phyloP scores from a whole-genome alignment of 2,329 filamentous ascomycete species.

The Penicillium sp. region DNA sequence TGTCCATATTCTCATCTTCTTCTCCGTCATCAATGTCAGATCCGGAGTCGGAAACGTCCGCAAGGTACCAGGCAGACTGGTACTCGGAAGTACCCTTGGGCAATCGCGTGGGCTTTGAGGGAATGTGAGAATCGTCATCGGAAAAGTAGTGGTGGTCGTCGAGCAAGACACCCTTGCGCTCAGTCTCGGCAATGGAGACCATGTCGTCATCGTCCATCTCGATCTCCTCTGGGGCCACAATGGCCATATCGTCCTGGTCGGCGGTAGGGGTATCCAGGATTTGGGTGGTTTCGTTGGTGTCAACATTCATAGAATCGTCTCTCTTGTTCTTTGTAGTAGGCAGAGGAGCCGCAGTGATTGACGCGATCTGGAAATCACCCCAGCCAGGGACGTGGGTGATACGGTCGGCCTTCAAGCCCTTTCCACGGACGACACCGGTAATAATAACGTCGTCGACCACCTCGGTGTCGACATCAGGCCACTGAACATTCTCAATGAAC shows the following conservation, averaged over 20 bases:
- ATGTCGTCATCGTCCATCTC: slow-evolving; percentile 70
- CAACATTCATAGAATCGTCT: slow-evolving; percentile 67
- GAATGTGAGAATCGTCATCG: slow-evolving; percentile 69
- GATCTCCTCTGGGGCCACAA: slow-evolving; percentile 83
- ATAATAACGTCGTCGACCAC: slow-evolving; percentile 64
- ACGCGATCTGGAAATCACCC: slow-evolving; percentile 90
- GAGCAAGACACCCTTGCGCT: slow-evolving; percentile 83
- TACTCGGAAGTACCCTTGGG: slow-evolving; percentile 92
- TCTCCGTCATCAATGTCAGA: slow-evolving; percentile 75
- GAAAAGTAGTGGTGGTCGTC: slow-evolving; percentile 99
- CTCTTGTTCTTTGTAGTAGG: slow-evolving; percentile 54
- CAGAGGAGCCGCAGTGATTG: slow-evolving; percentile 76
- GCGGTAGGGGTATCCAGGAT: slow-evolving; percentile 71
- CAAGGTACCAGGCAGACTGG: slow-evolving; percentile 91
- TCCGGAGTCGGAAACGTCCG: slow-evolving; percentile 77
- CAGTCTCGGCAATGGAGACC: slow-evolving; percentile 53
- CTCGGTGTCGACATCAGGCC: slow-evolving; percentile 57
- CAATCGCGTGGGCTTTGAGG: slow-evolving; percentile 68
- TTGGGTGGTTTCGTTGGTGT: slow-evolving; percentile 53
- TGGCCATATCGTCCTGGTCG: slow-evolving; percentile 79
- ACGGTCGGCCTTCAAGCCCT: slow-evolving; percentile 83
- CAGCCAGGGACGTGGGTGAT: slow-evolving; percentile 90
- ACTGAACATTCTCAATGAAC: slow-evolving; percentile 79
- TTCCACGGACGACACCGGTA: slow-evolving; percentile 83
- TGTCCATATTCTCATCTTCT: slow-evolving; percentile 60